A percentile compares a stretch with the other conserved stretches of the same genome.
phyloP scores from a whole-genome alignment of 768 basidiomycete species.

The Amanita molliuscula region DNA sequence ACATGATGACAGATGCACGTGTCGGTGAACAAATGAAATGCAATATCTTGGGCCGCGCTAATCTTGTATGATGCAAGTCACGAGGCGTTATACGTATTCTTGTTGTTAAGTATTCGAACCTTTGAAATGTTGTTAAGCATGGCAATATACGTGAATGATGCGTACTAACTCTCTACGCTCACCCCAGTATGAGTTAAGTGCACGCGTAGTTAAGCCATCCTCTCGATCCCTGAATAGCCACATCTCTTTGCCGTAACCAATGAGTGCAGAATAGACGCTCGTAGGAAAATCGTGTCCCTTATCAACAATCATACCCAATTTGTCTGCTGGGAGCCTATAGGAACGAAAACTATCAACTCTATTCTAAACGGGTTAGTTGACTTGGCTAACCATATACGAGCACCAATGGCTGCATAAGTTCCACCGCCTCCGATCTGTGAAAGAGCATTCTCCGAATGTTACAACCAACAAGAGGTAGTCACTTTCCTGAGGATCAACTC shows the following conservation, averaged over 20 bases:
- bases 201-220: slow-evolving; percentile 49
- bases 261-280: too few relatives aligned
- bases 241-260: too few relatives aligned
- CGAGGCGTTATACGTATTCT: slow-evolving; percentile 60
- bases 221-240: too few relatives aligned
- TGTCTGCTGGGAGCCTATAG: slow-evolving; percentile 62
- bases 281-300: too few relatives aligned
- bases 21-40: too few relatives aligned
- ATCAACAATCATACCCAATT: too few relatives aligned
- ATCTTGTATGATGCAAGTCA: slow-evolving; percentile 47
- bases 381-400: slow-evolving; percentile 59
- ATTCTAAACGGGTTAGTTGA: background rate
- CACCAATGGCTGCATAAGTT: slow-evolving; percentile 70
- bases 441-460: background rate
- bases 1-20: too few relatives aligned
- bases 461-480: background rate
- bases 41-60: slow-evolving; percentile 32
- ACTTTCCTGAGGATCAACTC: slow-evolving; percentile 40
- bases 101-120: slow-evolving; percentile 73
- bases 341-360: background rate
- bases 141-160: background rate
- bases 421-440: slow-evolving; percentile 82
- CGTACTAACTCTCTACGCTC: slow-evolving; percentile 53
- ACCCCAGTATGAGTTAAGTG: slow-evolving; percentile 64
- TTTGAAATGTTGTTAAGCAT: slow-evolving; percentile 19